Base-by-base conservation (phyloP, 2,329 filamentous ascomycete genomes). In the Xylaria polymorpha region DNA sequence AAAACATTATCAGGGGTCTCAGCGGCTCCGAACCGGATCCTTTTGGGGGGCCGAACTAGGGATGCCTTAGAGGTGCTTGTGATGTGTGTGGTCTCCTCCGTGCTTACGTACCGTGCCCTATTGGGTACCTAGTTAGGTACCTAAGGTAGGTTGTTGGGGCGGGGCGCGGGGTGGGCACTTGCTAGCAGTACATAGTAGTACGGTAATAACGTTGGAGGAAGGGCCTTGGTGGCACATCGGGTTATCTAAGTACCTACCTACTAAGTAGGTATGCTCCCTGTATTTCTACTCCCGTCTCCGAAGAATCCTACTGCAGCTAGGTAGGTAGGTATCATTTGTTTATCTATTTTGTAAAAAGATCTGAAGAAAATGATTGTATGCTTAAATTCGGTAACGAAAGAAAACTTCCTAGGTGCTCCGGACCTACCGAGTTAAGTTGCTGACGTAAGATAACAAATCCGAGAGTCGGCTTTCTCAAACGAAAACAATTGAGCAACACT, bases 1-100 rank as follows among this genome's bases (percentile, higher is more conserved):
- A 25, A 35, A 53, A 53, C 50, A 25, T 53, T 7, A 29, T 14
- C 8, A 29, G n/a, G 35, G 37, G 10, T 35, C 50, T 53, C 25
- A 18, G 25, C 25, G 50, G 50, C n/a, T 53, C 50, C 50, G 50
- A 53, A 32, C 50, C 50, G 50, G 48, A 51, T 51, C 25, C 35
- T 37, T 37, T 9, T 8, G 35, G 10, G 35, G 35, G 35, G 10
- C 35, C 10, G 25, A 29, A 29, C 25, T 29, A 29, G 25, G 25
- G 25, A 29, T 29, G 25, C 25, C 25, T 29, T 29, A 29, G 25
- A 29, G 25, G 25, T 2, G 25, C 25, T 29, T 29, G 4, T 29
- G 25, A 29, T 29, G 25, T 29, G 4, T 29, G 25, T 2, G 4
- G 25, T 29, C 4, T 4, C 25, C 25, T 29, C 25, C 25, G 25